phyloP scores from a whole-genome alignment of 2,329 filamentous ascomycete species.

The Chlorencoelia australis region DNA sequence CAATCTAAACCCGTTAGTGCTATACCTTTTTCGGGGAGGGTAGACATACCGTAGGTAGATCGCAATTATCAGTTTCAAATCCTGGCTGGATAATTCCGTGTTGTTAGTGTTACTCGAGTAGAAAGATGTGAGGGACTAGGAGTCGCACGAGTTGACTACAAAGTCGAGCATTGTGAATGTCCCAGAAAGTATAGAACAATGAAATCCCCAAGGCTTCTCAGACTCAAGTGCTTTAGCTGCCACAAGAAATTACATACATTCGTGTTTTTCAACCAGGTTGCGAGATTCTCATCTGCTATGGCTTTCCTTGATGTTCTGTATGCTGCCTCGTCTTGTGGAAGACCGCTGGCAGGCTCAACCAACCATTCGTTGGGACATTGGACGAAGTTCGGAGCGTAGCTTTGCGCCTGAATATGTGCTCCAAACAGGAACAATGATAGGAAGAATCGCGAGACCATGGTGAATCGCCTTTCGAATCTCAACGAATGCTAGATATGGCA shows the following conservation, averaged over 20 bases:
- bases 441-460: slow-evolving; percentile 11
- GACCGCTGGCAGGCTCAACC: slow-evolving; percentile 28
- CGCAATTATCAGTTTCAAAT: slow-evolving; percentile 27
- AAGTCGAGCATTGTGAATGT: no score
- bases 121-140: no score
- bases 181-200: no score
- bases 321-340: slow-evolving; percentile 30
- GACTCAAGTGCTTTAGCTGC: no score
- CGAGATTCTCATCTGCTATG: slow-evolving; percentile 30
- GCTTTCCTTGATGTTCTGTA: slow-evolving; percentile 31
- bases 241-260: no score
- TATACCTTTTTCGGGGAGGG: not conserved
- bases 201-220: no score
- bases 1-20: slow-evolving; percentile 22
- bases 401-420: slow-evolving; percentile 1
- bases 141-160: no score
- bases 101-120: no score
- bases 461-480: no score
- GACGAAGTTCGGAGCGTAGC: slow-evolving; percentile 28
- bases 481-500: no score
- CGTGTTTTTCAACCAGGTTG: slow-evolving; percentile 24
- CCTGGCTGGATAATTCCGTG: no score
- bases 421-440: slow-evolving; percentile 8
- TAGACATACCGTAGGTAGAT: slow-evolving; percentile 28
- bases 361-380: slow-evolving; percentile 31